Evolutionary conservation across 108 stramenopile species (phyloP).

Genomic region (Nitzschia putrida): DNA sequence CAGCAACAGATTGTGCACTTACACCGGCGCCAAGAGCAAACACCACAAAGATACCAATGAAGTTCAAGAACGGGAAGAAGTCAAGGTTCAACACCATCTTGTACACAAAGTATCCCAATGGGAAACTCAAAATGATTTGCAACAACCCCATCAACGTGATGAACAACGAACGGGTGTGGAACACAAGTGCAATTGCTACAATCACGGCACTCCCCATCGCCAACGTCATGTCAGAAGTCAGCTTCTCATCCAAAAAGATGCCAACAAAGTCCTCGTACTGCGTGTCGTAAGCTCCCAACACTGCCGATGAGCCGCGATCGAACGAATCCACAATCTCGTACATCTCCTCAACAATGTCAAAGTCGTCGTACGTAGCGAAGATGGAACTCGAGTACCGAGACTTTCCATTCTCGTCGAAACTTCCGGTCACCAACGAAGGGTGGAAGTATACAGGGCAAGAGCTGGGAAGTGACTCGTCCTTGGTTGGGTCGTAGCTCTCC

Average conservation of each 20-base stretch:
- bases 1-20: too few relatives aligned
- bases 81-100: slow-evolving; percentile 38
- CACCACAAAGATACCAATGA: slow-evolving; percentile 56
- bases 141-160: slow-evolving; percentile 42
- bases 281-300: slow-evolving; percentile 50
- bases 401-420: slow-evolving; percentile 22
- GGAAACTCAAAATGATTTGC: slow-evolving; percentile 54
- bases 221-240: slow-evolving; percentile 44
- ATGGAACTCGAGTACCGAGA: slow-evolving; percentile 39
- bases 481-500: slow-evolving; percentile 2
- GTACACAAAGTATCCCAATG: slow-evolving; percentile 54
- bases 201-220: slow-evolving; percentile 39
- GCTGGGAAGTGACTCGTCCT: background rate
- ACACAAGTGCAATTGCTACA: slow-evolving; percentile 36
- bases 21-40: slow-evolving; percentile 57
- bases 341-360: slow-evolving; percentile 25
- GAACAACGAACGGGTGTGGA: slow-evolving; percentile 51
- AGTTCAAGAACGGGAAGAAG: slow-evolving; percentile 61
- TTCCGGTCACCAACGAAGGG: slow-evolving; percentile 39
- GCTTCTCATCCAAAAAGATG: slow-evolving; percentile 22
- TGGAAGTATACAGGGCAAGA: slow-evolving; percentile 31
- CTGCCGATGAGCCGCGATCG: slow-evolving; percentile 18
- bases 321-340: slow-evolving; percentile 36
- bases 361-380: slow-evolving; percentile 37
- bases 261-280: slow-evolving; percentile 41